Evolutionary conservation across 805 yeast genomes (phyloP), one percentile per base, ranked within the genome.

Genomic region (Starmerella etchellsii): DNA sequence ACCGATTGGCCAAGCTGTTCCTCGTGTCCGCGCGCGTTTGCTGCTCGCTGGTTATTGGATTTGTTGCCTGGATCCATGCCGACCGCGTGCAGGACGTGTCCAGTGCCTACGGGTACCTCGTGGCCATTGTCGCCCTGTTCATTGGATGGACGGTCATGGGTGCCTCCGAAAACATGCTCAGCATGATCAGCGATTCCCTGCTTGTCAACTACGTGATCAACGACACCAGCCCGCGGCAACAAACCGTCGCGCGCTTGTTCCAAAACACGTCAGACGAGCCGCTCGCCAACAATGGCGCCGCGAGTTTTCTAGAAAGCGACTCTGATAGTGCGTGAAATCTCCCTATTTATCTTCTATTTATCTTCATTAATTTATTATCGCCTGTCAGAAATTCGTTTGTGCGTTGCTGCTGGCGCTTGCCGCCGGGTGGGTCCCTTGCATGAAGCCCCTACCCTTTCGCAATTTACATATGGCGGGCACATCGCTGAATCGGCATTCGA

Each of bases 101-200:
- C 22, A 54, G 62, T 34, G 52, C 59, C 6, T 64, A 63, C 39
- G 67, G 66, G 4, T 65, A 63, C 39, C 47, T 61, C 2, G 59
- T 65, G 11, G 69, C 66, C 2, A 43, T 65, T 9, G 45, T 64
- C 9, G 64, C 64, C 3, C 61, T 60, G 20, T 56, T 59, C 35
- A 56, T 63, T 11, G 68, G 67, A 13, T 65, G 67, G 67, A 59
- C 63, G 15, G 58, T 65, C 6, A 55, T 64, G 19, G 69, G 69
- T 4, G 61, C 66, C 7, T 61, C 66, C 9, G 69, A 65, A 42
- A 65, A 65, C 14, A 57, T 61, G 13, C 52, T 65, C 37, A 52
- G 61, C 42, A 63, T 59, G 58, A 50, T 58, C 26, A 51, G 58
- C 34, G 65, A 61, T 33, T 55, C 61, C 3, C 43, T 57, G 16